phyloP scores from a whole-genome alignment of 805 yeast genomes.

The Zygotorulaspora sp. region DNA sequence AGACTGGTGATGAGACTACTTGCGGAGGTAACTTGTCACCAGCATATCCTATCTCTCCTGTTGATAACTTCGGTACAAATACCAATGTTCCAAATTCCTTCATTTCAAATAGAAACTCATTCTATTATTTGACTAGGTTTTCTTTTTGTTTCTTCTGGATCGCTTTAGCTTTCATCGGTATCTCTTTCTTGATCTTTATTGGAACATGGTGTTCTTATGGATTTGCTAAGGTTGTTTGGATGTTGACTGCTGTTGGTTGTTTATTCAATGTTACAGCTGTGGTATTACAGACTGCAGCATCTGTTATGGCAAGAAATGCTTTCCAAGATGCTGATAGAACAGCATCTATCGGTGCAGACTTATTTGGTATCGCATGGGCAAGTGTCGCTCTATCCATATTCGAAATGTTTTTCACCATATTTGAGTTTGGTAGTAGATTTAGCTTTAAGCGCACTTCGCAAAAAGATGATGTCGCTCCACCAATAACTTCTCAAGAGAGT shows the following conservation, averaged over 20 bases:
- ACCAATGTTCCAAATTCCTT: slow-evolving; percentile 51
- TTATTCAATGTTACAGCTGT: slow-evolving; percentile 59
- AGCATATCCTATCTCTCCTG: slow-evolving; percentile 70
- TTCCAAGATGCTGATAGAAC: slow-evolving; percentile 47
- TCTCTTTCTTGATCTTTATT: slow-evolving; percentile 52
- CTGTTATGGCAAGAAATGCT: slow-evolving; percentile 68
- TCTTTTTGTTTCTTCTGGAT: slow-evolving; percentile 59
- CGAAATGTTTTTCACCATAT: slow-evolving; percentile 9
- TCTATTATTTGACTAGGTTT: slow-evolving; percentile 61
- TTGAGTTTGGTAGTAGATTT: slow-evolving; percentile 5
- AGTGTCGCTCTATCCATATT: slow-evolving; percentile 42
- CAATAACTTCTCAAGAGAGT: slow-evolving; percentile 11
- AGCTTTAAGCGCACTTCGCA: slow-evolving; percentile 1
- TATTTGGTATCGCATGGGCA: slow-evolving; percentile 69
- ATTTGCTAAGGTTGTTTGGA: slow-evolving; percentile 50
- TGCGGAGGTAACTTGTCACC: slow-evolving; percentile 44
- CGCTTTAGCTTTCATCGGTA: slow-evolving; percentile 58
- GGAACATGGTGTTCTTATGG: slow-evolving; percentile 53
- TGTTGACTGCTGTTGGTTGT: slow-evolving; percentile 48
- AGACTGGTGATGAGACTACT: slow-evolving; percentile 16
- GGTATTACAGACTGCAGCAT: slow-evolving; percentile 67
- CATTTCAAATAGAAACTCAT: slow-evolving; percentile 49
- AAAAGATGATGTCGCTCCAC: slow-evolving; percentile 43
- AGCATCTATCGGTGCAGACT: slow-evolving; percentile 51
- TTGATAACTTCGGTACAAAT: slow-evolving; percentile 61